Evolutionary conservation across 768 basidiomycete genomes (phyloP), one percentile per base, ranked within the genome.

Genomic region (Termitomyces sp.): DNA sequence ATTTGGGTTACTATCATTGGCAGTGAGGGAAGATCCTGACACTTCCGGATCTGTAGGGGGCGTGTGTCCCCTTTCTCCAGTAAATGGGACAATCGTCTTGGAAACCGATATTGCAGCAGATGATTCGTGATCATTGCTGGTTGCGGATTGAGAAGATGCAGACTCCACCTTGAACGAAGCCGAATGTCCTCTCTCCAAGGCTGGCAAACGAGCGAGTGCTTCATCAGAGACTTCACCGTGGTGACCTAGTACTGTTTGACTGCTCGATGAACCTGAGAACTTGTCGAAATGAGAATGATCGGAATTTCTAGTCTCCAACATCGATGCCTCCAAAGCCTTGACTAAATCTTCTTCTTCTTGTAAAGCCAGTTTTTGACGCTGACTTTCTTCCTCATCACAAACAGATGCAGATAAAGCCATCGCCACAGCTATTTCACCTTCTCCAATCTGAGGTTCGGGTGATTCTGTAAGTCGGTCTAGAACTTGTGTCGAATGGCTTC

Each of bases 291-390:
- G 45, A 33, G 38, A 26, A 54, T 16, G 40, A 13, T 13, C 47
- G 4, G 46, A 28, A 47, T 14, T 22, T 35, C 30, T 38, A 13
- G 58, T 44, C 41, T 61, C 57, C 30, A 55, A 48, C 63, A 77
- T 60, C 1, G 86, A 87, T 58, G 79, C 79, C 61, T 82, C 77
- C 57, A 92, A 62, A 0, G 88, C 90, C 60, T 76, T 76, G 22
- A 81, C 81, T 14, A 91, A 72, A 44, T 90, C 85, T 32, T 84
- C 83, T 57, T 89, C 86, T 65, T 91, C 88, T 60, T 79, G 76
- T 55, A 60, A 67, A 6, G 60, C 64, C 18, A 79, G 58, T 49
- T 72, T 71, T 24, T 74, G 70, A 49, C 71, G 68, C 33, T 68
- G 54, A 28, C 66, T 65, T 61, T 72, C 63, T 51, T 70, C 67